Evolutionary conservation across 768 basidiomycete genomes (phyloP).

Genomic region (Auricularia auricula-judae): DNA sequence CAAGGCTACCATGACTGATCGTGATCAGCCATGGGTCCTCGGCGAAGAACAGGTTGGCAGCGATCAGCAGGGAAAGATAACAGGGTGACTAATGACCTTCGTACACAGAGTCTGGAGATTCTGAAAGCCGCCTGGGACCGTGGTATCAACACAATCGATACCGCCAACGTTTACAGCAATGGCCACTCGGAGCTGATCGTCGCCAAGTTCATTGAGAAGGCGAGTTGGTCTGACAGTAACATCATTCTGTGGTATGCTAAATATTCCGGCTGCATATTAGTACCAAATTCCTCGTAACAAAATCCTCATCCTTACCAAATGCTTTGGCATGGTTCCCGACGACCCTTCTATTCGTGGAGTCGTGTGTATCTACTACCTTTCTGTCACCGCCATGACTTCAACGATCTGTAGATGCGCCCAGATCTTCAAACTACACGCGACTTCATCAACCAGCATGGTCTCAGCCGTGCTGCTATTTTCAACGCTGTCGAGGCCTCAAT

Average conservation of each 20-base stretch:
- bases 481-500: conserved; percentile 28
- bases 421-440: conserved; percentile 4
- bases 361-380: not conserved
- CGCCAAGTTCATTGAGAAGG: conserved; percentile 11
- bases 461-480: conserved; percentile 23
- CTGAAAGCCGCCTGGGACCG: conserved; percentile 21
- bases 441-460: conserved; percentile 1
- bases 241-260: no score
- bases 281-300: conserved; percentile 22
- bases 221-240: not conserved
- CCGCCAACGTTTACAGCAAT: conserved; percentile 17
- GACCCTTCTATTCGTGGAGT: conserved; percentile 2
- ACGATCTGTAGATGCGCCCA: not conserved
- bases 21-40: conserved; percentile 17
- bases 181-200: conserved; percentile 13
- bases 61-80: not conserved
- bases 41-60: conserved; percentile 13
- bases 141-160: conserved; percentile 20
- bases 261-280: conserved; percentile 7
- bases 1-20: not conserved
- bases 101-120: conserved; percentile 8
- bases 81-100: not conserved
- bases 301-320: conserved; percentile 22
- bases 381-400: not conserved
- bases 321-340: conserved; percentile 10